Evolutionary conservation across 202 grass and related monocot species (phyloP), one percentile per base, ranked within the genome.

Genomic region (Schoenoplectus triqueter): DNA sequence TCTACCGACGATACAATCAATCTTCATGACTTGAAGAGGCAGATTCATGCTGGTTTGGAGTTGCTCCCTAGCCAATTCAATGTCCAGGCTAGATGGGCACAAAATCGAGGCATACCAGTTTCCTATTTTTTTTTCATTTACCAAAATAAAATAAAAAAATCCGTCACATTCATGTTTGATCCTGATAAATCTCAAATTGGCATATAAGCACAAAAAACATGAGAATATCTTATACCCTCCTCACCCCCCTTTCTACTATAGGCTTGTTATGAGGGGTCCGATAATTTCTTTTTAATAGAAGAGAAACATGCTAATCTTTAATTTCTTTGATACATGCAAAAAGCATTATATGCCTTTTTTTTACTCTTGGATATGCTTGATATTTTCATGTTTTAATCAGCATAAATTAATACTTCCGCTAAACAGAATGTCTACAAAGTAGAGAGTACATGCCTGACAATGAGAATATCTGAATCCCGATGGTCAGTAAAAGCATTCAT

Each of bases 401-500:
- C 6, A 79, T 10, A 62, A 17, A 79, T 79, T 39, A 19, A 10
- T 45, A 61, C 11, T 59, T 61, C 10, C n/a, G 45, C 14, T 85
- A 71, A 76, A 74, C 57, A 69, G 40, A 47, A 51, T 66, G 64
- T 87, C 10, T 13, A 79, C 31, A 67, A 4, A 78, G 19, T 41
- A 6, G 64, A 84, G 86, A 62, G 14, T 10, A 74, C 20, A 62
- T 76, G 85, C 96, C 96, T 99, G 54, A 99, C 87, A 86, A 99
- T 95, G 69, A 99, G 91, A 92, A 95, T 90, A 49, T 99, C 93
- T 21, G 96, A 99, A 89, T 99, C 96, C 82, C 96, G 96, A 85
- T 99, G 96, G 87, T 99, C 96, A 22, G 96, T 99, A 68, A 99
- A 99, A 76, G 96, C 93, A 10, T 89, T 99, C 96, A 99, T 99